Evolutionary conservation across 805 yeast genomes (phyloP), one percentile per base, ranked within the genome.

Genomic region (Lachancea fermentati): DNA sequence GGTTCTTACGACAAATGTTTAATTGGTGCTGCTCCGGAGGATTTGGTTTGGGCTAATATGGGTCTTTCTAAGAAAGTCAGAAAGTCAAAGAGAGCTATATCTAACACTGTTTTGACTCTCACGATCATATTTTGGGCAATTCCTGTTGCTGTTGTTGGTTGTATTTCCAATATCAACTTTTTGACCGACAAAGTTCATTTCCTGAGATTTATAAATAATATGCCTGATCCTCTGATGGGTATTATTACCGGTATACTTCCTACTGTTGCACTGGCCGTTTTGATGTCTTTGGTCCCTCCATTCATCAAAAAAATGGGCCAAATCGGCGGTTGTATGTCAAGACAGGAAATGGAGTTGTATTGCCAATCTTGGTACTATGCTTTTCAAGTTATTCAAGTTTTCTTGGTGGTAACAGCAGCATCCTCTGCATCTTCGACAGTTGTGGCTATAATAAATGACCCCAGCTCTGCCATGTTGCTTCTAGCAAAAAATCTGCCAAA

Each of bases 131-230:
- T 88, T 66, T 91, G 97, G 97, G 81, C 95, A 32, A 79, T 91
- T 52, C 98, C 98, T 7, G 97, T 91, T 30, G 95, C 97, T n/a
- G 88, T 87, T 54, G 96, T 91, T 37, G 97, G 97, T 76, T 75
- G 79, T 52, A 81, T 93, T 48, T 91, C 97, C 17, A 93, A 91
- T 64, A 75, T 91, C 51, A 78, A 81, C 49, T 81, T 73, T 55
- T 70, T 88, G 57, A 85, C 84, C 29, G 68, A 73, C 28, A 78
- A 75, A 48, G 75, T 91, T 22, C 86, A 70, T 6, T 93, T 85
- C 70, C 73, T 91, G 57, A 63, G 71, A 30, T 93, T 86, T 65
- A 74, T 91, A 52, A 68, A 81, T 57, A 78, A 84, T 39, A 69
- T 89, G 68, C 97, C 97, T 11, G 24, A 46, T 0, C 69, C 66